Base-by-base conservation (phyloP, 371 early-diverging fungal species). In the Lichtheimia hyalospora region DNA sequence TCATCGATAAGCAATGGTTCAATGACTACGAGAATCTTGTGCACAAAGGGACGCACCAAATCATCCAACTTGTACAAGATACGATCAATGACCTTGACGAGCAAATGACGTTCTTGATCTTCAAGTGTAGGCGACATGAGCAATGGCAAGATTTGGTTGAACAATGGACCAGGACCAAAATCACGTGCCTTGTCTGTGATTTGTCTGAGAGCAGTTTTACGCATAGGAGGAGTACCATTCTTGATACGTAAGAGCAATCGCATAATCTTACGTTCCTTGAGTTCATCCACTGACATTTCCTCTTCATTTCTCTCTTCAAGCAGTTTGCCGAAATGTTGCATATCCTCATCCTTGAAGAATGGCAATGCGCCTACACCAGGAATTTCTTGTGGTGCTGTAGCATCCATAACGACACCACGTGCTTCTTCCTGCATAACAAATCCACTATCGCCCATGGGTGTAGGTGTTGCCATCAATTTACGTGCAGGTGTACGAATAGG, bases 81-180 rank as follows among this genome's bases (percentile, higher is more conserved):
- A 68, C 98, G 92, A 71, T 97, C 99, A 71, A 97, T 92, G 59
- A 97, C 97, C 71, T 98, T 99, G 52, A 95, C 96, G 52, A 98
- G 74, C 67, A 99, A 82, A 68, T 99, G 99, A 15, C 99, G 91
- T 70, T 99, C 98, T 77, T 97, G 96, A 70, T 97, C 97, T 72
- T 99, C 99, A 49, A 99, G 76, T 0, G 94, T 87, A 3, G 97
- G 95, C 0, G 96, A 91, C 98, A 98, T 97, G 60, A 99, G 84
- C 60, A 99, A 74, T 5, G 98, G 97, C 53, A 99, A 74, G 56
- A 97, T 95, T 62, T 95, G 96, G 69, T 95, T 92, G 74, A 99
- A 97, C n/a, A 99, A 77, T 15, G 97, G 89, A 5, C 91, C 95
- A 15, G 98, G 91, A 3, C 99, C 99, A 69, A 96, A 93, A 63